phyloP scores from a whole-genome alignment of 2,329 filamentous ascomycete species.

The Nemania sp. region DNA sequence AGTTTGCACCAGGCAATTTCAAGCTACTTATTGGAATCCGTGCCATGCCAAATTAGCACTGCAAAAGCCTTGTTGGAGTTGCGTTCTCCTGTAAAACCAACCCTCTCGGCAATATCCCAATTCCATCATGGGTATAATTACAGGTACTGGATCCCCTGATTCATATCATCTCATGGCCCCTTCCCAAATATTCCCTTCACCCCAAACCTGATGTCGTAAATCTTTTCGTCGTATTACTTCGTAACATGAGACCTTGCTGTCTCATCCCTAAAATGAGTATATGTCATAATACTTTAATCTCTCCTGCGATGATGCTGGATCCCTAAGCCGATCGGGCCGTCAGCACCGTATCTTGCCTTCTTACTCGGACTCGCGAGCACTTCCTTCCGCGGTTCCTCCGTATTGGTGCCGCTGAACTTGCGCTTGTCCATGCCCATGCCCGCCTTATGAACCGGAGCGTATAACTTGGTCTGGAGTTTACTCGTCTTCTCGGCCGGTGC shows the following conservation, averaged over 20 bases:
- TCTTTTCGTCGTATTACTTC: constrained; percentile 20
- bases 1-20: neutral
- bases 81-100: neutral
- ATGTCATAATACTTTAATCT: neutral
- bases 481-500: constrained; percentile 50
- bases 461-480: constrained; percentile 56
- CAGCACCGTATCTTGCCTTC: constrained; percentile 51
- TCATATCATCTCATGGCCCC: constrained; percentile 6
- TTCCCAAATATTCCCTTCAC: neutral
- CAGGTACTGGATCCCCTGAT: constrained; percentile 4
- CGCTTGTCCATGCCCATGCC: constrained; percentile 51
- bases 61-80: neutral
- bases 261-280: neutral
- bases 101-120: neutral
- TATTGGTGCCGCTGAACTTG: constrained; percentile 47
- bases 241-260: constrained; percentile 2
- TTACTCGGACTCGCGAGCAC: constrained; percentile 53
- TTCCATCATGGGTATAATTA: constrained; percentile 18
- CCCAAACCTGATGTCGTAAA: constrained; percentile 15
- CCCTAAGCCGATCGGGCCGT: constrained; percentile 52
- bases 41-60: constrained; percentile 1
- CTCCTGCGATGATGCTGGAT: constrained; percentile 45
- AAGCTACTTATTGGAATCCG: neutral
- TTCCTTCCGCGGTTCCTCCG: constrained; percentile 40
- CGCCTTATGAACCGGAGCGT: constrained; percentile 49